phyloP scores from a whole-genome alignment of 768 basidiomycete genomes.

The Suillus cothurnatus region DNA sequence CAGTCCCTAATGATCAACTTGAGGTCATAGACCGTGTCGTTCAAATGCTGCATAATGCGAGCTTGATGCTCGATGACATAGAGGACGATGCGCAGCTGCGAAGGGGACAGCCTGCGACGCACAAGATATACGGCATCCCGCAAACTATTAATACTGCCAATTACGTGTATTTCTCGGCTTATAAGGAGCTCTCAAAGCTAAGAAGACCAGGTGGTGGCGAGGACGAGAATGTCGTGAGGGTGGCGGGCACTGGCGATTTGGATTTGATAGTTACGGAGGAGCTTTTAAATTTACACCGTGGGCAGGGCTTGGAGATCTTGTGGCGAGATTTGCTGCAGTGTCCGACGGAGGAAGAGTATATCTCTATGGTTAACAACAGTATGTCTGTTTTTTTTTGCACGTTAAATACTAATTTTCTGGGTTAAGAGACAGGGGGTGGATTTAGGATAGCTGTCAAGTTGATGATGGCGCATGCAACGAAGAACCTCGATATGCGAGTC shows the following conservation, averaged over 20 bases:
- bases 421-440: conserved; percentile 89
- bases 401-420: conserved; percentile 7
- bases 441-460: conserved; percentile 91
- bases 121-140: conserved; percentile 95
- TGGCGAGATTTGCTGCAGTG: conserved; percentile 93
- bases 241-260: conserved; percentile 77
- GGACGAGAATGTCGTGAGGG: conserved; percentile 2
- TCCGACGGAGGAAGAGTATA: conserved; percentile 93
- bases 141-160: conserved; percentile 98
- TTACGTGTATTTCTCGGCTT: conserved; percentile 95
- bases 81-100: conserved; percentile 89
- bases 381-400: conserved; percentile 20
- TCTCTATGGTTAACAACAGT: conserved; percentile 98
- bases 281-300: conserved; percentile 86
- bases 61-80: conserved; percentile 94
- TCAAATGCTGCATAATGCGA: conserved; percentile 93
- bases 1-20: conserved; percentile 75
- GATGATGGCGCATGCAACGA: conserved; percentile 90
- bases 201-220: conserved; percentile 11
- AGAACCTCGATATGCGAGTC: conserved; percentile 58
- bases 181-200: conserved; percentile 62
- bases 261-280: conserved; percentile 50
- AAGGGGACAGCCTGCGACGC: conserved; percentile 83
- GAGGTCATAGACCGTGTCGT: conserved; percentile 78
- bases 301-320: conserved; percentile 91